Percentiles rank a stretch among this genome's conserved stretches.
phyloP scores from a whole-genome alignment of 2,329 filamentous ascomycete genomes.

The Aspergillus sp. region DNA sequence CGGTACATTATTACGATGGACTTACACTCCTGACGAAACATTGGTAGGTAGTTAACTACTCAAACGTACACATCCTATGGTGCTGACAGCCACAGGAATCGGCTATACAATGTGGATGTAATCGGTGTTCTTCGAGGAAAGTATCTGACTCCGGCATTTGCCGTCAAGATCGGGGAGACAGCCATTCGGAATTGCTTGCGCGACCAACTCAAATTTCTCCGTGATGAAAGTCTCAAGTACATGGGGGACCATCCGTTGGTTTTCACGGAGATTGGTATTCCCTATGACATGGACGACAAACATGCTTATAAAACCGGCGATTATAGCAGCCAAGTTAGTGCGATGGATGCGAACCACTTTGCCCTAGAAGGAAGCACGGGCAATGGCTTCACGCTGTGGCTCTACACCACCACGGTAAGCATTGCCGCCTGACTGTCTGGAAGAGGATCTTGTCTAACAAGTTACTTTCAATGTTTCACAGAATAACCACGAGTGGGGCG shows the following conservation, averaged over 20 bases:
- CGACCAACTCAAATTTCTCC: conserved; percentile 80
- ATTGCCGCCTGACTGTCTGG: neutral
- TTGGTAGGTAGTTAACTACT: conserved; percentile 57
- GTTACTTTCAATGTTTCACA: conserved; percentile 32
- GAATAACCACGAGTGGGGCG: conserved; percentile 87
- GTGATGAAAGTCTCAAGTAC: conserved; percentile 82
- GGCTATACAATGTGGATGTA: conserved; percentile 94
- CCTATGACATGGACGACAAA: conserved; percentile 98
- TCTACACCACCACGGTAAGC: conserved; percentile 71
- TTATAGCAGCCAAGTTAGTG: conserved; percentile 86
- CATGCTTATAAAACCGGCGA: conserved; percentile 94
- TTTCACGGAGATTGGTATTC: conserved; percentile 94
- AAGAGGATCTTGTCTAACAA: neutral
- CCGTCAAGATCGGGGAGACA: conserved; percentile 86
- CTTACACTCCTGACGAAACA: conserved; percentile 97
- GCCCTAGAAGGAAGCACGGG: conserved; percentile 80
- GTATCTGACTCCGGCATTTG: conserved; percentile 86
- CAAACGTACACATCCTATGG: neutral
- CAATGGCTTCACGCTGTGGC: conserved; percentile 87
- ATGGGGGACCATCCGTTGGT: conserved; percentile 87
- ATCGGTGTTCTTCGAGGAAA: conserved; percentile 86
- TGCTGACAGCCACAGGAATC: conserved; percentile 60
- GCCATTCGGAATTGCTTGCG: conserved; percentile 92
- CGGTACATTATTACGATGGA: conserved; percentile 95
- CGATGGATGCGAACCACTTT: conserved; percentile 95